phyloP scores from a whole-genome alignment of 2,329 filamentous ascomycete genomes.

The Penicillium sumatraense region DNA sequence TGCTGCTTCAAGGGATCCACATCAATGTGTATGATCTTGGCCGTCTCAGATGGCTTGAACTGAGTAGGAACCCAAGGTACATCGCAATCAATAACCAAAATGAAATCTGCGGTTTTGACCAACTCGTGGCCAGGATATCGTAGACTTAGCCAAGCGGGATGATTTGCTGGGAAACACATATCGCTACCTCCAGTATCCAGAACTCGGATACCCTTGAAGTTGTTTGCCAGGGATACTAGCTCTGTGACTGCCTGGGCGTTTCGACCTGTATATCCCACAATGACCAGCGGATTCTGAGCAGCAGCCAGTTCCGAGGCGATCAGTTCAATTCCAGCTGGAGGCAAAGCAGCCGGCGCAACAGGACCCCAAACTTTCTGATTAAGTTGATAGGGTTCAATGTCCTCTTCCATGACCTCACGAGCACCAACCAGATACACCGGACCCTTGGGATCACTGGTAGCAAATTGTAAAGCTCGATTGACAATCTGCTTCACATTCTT shows the following conservation, averaged over 20 bases:
- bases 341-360: conserved; percentile 68
- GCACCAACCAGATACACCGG: conserved; percentile 80
- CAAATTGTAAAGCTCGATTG: conserved; percentile 81
- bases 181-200: conserved; percentile 58
- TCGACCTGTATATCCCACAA: conserved; percentile 58
- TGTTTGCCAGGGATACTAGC: conserved; percentile 37
- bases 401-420: conserved; percentile 83
- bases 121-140: conserved; percentile 74
- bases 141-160: conserved; percentile 67
- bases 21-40: conserved; percentile 69
- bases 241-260: conserved; percentile 48
- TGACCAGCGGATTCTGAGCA: conserved; percentile 54
- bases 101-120: conserved; percentile 79
- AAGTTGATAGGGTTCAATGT: conserved; percentile 73
- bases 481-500: conserved; percentile 89
- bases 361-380: conserved; percentile 72
- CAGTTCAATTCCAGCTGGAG: conserved; percentile 47
- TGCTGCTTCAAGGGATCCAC: conserved; percentile 71
- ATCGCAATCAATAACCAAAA: conserved; percentile 85
- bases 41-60: conserved; percentile 60
- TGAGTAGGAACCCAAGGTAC: conserved; percentile 92
- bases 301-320: conserved; percentile 50
- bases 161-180: conserved; percentile 55
- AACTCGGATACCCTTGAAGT: conserved; percentile 43
- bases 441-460: conserved; percentile 74